phyloP scores from a whole-genome alignment of 176 grass and related monocot species.

The Tuctoria greenei region DNA sequence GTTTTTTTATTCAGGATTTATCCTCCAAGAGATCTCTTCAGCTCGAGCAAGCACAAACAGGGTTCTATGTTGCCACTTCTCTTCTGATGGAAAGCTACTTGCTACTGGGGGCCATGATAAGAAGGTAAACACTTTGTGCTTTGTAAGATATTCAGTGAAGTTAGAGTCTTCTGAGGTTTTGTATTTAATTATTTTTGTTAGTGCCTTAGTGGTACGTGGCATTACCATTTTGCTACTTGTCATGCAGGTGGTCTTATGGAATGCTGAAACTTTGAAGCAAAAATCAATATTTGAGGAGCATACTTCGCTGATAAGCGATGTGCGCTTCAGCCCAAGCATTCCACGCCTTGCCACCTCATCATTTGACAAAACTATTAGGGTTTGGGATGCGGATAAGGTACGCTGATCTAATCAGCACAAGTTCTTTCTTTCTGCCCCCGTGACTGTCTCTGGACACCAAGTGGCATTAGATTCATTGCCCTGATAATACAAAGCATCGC shows the following conservation, averaged over 20 bases:
- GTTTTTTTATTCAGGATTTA: conserved; percentile 52
- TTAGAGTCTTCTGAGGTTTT: neutral
- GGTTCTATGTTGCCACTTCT: conserved; percentile 90
- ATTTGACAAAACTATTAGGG: conserved; percentile 91
- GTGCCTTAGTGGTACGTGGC: neutral
- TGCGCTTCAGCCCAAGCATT: conserved; percentile 75
- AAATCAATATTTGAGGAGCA: conserved; percentile 82
- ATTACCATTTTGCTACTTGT: conserved; percentile 31
- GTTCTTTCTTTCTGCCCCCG: neutral
- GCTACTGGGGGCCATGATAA: conserved; percentile 97
- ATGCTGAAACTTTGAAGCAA: conserved; percentile 69
- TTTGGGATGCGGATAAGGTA: conserved; percentile 90
- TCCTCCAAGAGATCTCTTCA: conserved; percentile 63
- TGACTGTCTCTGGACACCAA: neutral
- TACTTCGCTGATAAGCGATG: conserved; percentile 74
- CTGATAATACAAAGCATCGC: neutral
- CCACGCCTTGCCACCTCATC: conserved; percentile 79
- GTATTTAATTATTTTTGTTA: neutral
- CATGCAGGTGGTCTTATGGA: conserved; percentile 78
- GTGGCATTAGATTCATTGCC: neutral
- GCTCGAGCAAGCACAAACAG: conserved; percentile 68
- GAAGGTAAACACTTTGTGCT: conserved; percentile 55
- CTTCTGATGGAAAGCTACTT: conserved; percentile 85
- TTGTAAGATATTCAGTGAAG: conserved; percentile 19
- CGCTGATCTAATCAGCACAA: conserved; percentile 21